Evolutionary conservation across 176 grass and related monocot genomes (phyloP).

Genomic region (Triticum monococcum): DNA sequence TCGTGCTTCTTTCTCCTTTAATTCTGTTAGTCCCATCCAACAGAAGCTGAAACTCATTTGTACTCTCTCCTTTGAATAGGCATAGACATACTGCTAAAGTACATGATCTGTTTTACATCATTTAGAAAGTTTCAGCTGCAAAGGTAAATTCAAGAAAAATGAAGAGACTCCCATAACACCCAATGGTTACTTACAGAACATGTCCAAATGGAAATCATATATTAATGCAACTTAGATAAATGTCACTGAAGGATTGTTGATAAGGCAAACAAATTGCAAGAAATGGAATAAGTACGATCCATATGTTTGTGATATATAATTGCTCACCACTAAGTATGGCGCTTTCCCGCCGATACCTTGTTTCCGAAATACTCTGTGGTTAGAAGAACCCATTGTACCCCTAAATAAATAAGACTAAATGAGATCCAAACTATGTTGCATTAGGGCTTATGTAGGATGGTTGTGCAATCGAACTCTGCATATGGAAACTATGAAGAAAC

Average conservation of each 20-base stretch:
- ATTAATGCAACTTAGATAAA: background rate
- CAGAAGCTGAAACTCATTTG: background rate
- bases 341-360: slow-evolving; percentile 38
- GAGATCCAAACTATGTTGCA: background rate
- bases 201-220: background rate
- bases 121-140: background rate
- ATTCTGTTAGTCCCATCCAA: background rate
- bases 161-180: background rate
- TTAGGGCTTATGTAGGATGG: background rate
- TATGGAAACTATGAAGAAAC: background rate
- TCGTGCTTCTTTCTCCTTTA: background rate
- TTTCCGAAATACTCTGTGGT: slow-evolving; percentile 33
- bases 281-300: background rate
- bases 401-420: slow-evolving; percentile 21
- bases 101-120: background rate
- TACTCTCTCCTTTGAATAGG: background rate
- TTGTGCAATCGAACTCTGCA: background rate
- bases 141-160: slow-evolving; percentile 2
- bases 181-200: background rate
- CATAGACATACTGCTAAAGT: background rate
- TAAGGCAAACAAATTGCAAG: background rate
- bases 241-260: background rate
- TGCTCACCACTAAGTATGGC: slow-evolving; percentile 42
- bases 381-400: slow-evolving; percentile 54
- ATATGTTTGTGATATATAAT: background rate